Evolutionary conservation across 441 rosid genomes (phyloP), one percentile per base, ranked within the genome.

Genomic region (Caryocar brasiliense): DNA sequence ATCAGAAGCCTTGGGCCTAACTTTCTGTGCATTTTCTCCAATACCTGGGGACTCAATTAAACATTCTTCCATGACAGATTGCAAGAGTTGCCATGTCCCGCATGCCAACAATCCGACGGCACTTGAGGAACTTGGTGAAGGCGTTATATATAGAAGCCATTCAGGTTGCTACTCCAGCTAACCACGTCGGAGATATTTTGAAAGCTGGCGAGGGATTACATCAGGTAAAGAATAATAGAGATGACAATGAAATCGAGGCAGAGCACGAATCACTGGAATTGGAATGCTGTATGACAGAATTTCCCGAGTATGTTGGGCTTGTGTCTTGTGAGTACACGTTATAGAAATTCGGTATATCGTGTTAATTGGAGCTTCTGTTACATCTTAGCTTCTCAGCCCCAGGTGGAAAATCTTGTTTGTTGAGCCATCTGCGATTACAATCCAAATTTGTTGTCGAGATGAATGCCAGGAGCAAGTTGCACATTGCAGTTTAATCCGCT

Each of bases 61-160:
- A n/a, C 6, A 13, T 8, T 25, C 15, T 17, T 40, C 13, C 20
- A 3, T 49, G 37, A 27, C 64, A 84, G 92, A 63, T 65, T 90
- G 64, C 83, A 80, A 56, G 95, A 34, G 78, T 80, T 47, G 73
- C 82, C 7, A 68, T 86, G 80, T 80, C 90, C 8, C 71, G 86
- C 5, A 24, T 86, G 17, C 98, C 95, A 0, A 84, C 95, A 17
- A 86, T 82, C 47, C 64, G 86, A 3, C 79, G 92, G 3, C 81
- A 78, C 7, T 78, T 90, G 56, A 73, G 76, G 78, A 79, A 71
- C 41, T 49, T 79, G 75, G 73, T 79, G 54, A 84, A 73, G 70
- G 51, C 66, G 45, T 42, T 86, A 59, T 82, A 73, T 39, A 21
- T 75, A 15, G 92, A 81, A 58, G 85, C 86, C 28, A 58, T 79